phyloP scores from a whole-genome alignment of 768 basidiomycete genomes.

The Termitomyces sp. region DNA sequence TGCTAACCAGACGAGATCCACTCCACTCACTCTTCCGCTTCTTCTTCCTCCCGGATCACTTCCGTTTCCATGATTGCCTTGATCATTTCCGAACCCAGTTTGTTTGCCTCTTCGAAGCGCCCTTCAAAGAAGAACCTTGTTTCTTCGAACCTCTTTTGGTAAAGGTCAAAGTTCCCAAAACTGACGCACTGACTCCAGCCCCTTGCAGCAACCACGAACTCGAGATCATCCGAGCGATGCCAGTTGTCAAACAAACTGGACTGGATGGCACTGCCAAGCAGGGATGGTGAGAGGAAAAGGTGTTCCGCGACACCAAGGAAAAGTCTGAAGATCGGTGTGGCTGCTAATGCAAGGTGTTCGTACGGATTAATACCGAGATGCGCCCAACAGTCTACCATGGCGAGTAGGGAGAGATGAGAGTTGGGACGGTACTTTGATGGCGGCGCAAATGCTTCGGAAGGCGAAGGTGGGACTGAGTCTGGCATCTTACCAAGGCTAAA shows the following conservation, averaged over 20 bases:
- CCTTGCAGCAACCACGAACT: constrained; percentile 88
- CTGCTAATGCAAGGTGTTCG: constrained; percentile 86
- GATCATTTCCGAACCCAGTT: constrained; percentile 84
- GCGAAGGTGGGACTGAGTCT: constrained; percentile 5
- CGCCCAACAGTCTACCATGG: constrained; percentile 99
- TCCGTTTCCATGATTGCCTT: constrained; percentile 73
- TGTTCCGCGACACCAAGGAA: constrained; percentile 98
- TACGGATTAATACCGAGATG: constrained; percentile 82
- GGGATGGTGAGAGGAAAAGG: constrained; percentile 67
- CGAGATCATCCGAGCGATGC: constrained; percentile 85
- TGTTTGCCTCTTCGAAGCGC: constrained; percentile 81
- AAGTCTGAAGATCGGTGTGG: constrained; percentile 92
- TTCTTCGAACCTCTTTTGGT: constrained; percentile 71
- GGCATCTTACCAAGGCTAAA: constrained; percentile 68
- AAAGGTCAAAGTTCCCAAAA: constrained; percentile 89
- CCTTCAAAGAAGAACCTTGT: constrained; percentile 81
- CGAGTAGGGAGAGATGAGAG: constrained; percentile 88
- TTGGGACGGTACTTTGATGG: constrained; percentile 50
- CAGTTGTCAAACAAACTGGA: constrained; percentile 72
- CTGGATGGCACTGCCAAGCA: constrained; percentile 65
- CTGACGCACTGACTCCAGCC: constrained; percentile 96
- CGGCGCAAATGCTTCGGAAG: constrained; percentile 39
- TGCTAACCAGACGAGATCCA: neutral
- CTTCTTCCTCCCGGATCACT: constrained; percentile 27
- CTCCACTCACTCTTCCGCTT: neutral